Conservation (phyloP, 1,139 yeast species). For the Candida dubliniensis region DNA sequence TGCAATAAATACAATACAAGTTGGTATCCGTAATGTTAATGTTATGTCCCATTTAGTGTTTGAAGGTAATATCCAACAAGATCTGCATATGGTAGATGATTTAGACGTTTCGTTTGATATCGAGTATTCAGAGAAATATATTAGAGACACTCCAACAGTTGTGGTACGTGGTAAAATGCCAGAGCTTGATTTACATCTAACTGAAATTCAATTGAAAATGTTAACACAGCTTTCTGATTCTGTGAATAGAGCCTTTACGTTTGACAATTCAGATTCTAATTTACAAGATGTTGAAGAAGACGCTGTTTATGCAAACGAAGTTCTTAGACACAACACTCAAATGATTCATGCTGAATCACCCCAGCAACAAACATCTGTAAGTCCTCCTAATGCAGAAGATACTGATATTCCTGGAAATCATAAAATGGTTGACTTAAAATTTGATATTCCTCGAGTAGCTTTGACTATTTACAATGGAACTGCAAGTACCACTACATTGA, state of each 20-base stretch:
- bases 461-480: slow-evolving; percentile 67
- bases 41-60: slow-evolving; percentile 46
- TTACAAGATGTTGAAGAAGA: slow-evolving; percentile 64
- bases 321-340: slow-evolving; percentile 30
- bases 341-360: slow-evolving; percentile 7
- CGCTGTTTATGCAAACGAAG: slow-evolving; percentile 57
- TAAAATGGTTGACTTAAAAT: slow-evolving; percentile 47
- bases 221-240: slow-evolving; percentile 57
- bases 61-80: slow-evolving; percentile 49
- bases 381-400: neutral
- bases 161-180: slow-evolving; percentile 61
- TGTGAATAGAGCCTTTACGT: slow-evolving; percentile 56
- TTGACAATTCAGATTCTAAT: slow-evolving; percentile 34
- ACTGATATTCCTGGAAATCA: slow-evolving; percentile 27
- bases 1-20: slow-evolving; percentile 26
- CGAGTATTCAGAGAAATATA: slow-evolving; percentile 49
- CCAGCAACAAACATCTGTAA: neutral
- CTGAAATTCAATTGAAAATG: slow-evolving; percentile 74
- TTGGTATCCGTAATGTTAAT: slow-evolving; percentile 74
- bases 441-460: slow-evolving; percentile 63
- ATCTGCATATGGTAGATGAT: slow-evolving; percentile 64
- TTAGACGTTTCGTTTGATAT: slow-evolving; percentile 66
- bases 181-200: slow-evolving; percentile 64
- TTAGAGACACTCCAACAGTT: slow-evolving; percentile 49
- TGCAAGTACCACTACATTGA: slow-evolving; percentile 32